A percentile compares a stretch with the other conserved stretches of the same genome.
Evolutionary conservation across 2,329 filamentous ascomycete species (phyloP).

Genomic region (Curvularia spicifera): DNA sequence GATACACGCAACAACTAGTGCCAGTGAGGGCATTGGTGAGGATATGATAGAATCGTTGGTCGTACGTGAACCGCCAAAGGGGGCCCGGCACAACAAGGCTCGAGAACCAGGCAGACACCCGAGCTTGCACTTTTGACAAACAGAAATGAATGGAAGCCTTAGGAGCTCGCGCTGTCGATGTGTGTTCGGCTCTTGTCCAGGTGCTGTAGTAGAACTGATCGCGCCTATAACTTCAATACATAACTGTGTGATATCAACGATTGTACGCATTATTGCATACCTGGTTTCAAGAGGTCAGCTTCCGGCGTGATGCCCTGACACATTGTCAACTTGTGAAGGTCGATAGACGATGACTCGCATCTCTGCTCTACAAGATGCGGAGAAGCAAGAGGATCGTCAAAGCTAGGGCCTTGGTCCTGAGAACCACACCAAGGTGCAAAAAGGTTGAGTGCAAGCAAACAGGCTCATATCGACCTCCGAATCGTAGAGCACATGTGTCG

Average conservation of each 20-base stretch:
- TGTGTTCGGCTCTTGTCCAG: background rate
- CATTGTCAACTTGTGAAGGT: no score
- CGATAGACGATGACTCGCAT: background rate
- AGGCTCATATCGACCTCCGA: no score
- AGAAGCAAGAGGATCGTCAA: no score
- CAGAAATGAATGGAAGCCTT: background rate
- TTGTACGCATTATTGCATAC: background rate
- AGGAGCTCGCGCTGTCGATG: background rate
- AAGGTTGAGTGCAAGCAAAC: no score
- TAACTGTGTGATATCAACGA: background rate
- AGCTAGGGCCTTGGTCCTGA: background rate
- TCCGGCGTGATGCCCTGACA: no score
- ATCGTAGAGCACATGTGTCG: no score
- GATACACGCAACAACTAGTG: background rate
- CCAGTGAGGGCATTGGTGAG: background rate
- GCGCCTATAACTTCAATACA: background rate
- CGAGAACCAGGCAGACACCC: background rate
- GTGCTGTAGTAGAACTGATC: background rate
- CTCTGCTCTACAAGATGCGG: no score
- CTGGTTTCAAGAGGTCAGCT: background rate
- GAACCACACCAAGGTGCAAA: background rate
- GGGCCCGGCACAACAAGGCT: background rate
- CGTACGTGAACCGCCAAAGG: background rate
- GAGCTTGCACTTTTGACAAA: background rate
- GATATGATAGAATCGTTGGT: constrained; percentile 6